These are phyloP conservation scores for Alternaria burnsii DNA, from an alignment of 2,329 filamentous ascomycete genomes.

Conservation along the genomic window DNA sequence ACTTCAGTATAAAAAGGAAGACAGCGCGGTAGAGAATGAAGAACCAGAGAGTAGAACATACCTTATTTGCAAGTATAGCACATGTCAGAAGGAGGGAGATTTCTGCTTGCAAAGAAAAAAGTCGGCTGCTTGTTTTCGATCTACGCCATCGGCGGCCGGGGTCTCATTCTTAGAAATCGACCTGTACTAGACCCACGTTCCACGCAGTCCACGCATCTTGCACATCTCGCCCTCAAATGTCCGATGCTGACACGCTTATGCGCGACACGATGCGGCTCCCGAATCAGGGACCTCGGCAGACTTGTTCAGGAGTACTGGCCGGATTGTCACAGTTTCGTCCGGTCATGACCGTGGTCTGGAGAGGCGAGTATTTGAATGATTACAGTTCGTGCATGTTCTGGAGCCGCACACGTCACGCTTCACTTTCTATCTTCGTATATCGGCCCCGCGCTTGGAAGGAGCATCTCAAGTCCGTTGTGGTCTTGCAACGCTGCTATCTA, in stretches of 20 bases:
- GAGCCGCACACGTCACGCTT: conserved; percentile 29
- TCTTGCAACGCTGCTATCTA: conserved; percentile 26
- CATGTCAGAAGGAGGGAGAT: conserved; percentile 20
- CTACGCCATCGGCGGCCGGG: conserved; percentile 32
- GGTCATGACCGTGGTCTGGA: conserved; percentile 1
- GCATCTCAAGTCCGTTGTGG: neutral
- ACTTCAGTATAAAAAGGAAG: conserved; percentile 16
- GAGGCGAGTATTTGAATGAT: conserved; percentile 22
- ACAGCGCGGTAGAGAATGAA: neutral
- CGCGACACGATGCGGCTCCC: conserved; percentile 10
- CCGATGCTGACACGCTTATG: conserved; percentile 20
- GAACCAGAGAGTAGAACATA: neutral
- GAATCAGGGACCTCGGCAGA: conserved; percentile 22
- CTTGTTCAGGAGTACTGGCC: neutral
- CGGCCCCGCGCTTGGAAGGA: conserved; percentile 5
- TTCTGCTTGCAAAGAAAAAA: conserved; percentile 21
- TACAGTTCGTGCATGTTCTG: conserved; percentile 22
- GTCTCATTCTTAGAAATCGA: conserved; percentile 34
- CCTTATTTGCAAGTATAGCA: conserved; percentile 15
- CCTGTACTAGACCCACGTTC: conserved; percentile 29
- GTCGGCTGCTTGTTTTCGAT: conserved; percentile 15
- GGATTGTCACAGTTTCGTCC: conserved; percentile 1
- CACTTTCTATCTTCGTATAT: conserved; percentile 17
- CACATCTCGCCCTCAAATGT: conserved; percentile 5
- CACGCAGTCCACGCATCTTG: conserved; percentile 7